These are phyloP conservation scores for Babesia ovata DNA, from an alignment of 169 alveolate genomes.

Conservation along the genomic window DNA sequence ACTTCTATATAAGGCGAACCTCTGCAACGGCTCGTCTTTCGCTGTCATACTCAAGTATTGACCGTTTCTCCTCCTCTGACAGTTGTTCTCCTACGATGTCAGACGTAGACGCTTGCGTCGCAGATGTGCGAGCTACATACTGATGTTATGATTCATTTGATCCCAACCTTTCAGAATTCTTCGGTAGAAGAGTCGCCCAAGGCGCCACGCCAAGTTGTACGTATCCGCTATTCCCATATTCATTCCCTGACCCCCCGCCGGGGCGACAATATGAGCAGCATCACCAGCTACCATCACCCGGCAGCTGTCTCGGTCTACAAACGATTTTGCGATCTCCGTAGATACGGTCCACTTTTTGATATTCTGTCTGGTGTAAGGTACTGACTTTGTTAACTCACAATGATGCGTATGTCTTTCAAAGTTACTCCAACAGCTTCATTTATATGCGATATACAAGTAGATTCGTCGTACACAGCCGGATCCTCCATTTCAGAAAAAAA, in stretches of 20 bases:
- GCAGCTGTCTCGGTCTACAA: conserved; percentile 66
- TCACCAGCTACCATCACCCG: conserved; percentile 87
- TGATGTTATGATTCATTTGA: neutral
- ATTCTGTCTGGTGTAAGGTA: conserved; percentile 11
- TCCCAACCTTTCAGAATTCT: conserved; percentile 3
- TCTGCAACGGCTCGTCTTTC: conserved; percentile 64
- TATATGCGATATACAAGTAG: conserved; percentile 61
- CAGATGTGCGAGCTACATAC: neutral
- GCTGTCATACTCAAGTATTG: conserved; percentile 17
- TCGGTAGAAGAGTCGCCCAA: conserved; percentile 35
- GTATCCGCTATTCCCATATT: conserved; percentile 91
- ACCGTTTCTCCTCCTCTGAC: conserved; percentile 31
- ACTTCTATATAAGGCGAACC: conserved; percentile 8
- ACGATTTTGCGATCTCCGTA: conserved; percentile 80
- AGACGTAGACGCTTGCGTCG: neutral
- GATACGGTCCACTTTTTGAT: conserved; percentile 80
- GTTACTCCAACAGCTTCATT: conserved; percentile 70
- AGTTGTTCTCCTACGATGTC: conserved; percentile 22
- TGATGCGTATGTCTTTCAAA: conserved; percentile 67
- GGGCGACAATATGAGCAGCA: conserved; percentile 92
- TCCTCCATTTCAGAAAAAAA: conserved; percentile 80
- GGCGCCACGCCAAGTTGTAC: conserved; percentile 59
- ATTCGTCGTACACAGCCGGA: conserved; percentile 22
- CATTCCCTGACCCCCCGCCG: conserved; percentile 94
- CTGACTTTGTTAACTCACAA: conserved; percentile 31